phyloP scores from a whole-genome alignment of 2,329 filamentous ascomycete genomes.

The Curvularia lunata region DNA sequence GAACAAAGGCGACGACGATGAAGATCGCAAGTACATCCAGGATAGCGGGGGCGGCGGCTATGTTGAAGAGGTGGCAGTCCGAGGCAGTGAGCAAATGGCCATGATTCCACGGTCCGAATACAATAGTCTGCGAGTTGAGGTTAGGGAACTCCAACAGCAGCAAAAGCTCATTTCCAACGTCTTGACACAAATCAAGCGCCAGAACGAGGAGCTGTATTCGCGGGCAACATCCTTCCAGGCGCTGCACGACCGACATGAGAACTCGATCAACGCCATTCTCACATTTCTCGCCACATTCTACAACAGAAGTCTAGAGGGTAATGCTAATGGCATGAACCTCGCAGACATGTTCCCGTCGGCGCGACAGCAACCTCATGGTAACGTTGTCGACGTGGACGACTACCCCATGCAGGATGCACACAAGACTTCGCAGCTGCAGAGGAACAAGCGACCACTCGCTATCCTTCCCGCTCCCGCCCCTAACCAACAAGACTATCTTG shows the following conservation, averaged over 20 bases:
- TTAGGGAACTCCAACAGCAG: slow-evolving; percentile 81
- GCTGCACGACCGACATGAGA: slow-evolving; percentile 94
- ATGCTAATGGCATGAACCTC: slow-evolving; percentile 75
- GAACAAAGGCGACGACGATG: slow-evolving; percentile 74
- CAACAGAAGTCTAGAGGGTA: slow-evolving; percentile 87
- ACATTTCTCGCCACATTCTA: slow-evolving; percentile 97
- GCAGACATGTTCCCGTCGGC: slow-evolving; percentile 82
- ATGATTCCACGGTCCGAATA: slow-evolving; percentile 74
- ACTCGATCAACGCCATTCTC: slow-evolving; percentile 97
- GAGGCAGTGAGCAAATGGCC: slow-evolving; percentile 54
- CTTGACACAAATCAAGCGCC: slow-evolving; percentile 78
- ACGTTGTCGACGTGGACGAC: slow-evolving; percentile 68
- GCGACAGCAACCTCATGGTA: slow-evolving; percentile 60
- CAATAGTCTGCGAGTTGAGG: slow-evolving; percentile 75
- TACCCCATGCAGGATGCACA: slow-evolving; percentile 50
- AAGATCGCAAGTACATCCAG: slow-evolving; percentile 58
- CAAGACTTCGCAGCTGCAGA: slow-evolving; percentile 47
- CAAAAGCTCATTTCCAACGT: slow-evolving; percentile 85
- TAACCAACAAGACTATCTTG: slow-evolving; percentile 34
- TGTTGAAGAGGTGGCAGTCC: slow-evolving; percentile 50
- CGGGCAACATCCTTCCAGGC: slow-evolving; percentile 89
- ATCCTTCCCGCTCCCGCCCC: slow-evolving; percentile 45
- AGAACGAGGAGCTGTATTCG: slow-evolving; percentile 86
- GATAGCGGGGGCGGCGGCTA: slow-evolving; percentile 51
- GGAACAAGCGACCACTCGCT: slow-evolving; percentile 46